Percentiles rank a stretch among this genome's conserved stretches.
Conservation (phyloP, 805 yeast species). For the Schwanniomyces polymorphus region DNA sequence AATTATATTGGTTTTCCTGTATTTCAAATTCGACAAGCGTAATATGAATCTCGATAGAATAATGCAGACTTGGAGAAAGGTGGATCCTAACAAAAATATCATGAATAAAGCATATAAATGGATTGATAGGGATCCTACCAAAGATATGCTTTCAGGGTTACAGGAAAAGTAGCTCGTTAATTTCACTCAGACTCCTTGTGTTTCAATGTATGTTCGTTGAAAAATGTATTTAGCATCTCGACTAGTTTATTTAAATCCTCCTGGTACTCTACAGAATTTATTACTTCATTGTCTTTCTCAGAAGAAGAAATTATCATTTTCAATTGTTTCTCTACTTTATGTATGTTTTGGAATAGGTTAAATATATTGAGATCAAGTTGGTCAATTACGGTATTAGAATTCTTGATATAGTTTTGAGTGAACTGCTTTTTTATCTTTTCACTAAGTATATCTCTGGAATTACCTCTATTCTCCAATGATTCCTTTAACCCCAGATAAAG, state of each 20-base stretch:
- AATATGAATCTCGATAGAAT: conserved; percentile 45
- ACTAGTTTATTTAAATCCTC: conserved; percentile 14
- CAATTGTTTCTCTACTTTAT: conserved; percentile 5
- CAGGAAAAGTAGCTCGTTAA: background rate
- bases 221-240: conserved; percentile 13
- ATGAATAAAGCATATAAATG: conserved; percentile 36
- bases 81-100: conserved; percentile 40
- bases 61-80: conserved; percentile 34
- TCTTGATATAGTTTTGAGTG: background rate
- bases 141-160: conserved; percentile 9
- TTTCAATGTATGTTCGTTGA: background rate
- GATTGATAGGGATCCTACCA: conserved; percentile 23
- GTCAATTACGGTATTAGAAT: conserved; percentile 9
- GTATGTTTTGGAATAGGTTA: conserved; percentile 10
- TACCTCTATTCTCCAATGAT: conserved; percentile 23
- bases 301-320: conserved; percentile 1
- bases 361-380: conserved; percentile 11
- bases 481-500: conserved; percentile 32
- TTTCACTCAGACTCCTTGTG: background rate
- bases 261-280: conserved; percentile 15
- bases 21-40: conserved; percentile 39
- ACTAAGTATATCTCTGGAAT: conserved; percentile 14
- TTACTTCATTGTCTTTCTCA: conserved; percentile 5
- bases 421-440: background rate
- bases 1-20: conserved; percentile 27